Evolutionary conservation across 2,329 filamentous ascomycete species (phyloP), one percentile per base, ranked within the genome.

Genomic region (Thelonectria olida): DNA sequence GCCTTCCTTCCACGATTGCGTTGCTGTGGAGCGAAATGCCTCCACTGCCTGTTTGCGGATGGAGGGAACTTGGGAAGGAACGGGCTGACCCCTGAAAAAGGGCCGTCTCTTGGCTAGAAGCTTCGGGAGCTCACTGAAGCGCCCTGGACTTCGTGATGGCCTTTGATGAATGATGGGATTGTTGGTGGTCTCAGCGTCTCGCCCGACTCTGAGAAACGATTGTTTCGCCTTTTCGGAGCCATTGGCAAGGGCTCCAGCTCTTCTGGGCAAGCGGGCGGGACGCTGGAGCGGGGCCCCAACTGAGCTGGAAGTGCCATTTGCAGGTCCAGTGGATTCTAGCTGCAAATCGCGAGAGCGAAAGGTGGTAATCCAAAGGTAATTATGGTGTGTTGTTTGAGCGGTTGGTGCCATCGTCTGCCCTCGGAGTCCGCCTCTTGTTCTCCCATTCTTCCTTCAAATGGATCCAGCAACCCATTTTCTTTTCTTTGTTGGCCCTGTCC

Each of bases 401-500:
- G 19, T 41, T 41, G 38, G 36, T 39, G 15, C 17, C 15, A n/a
- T 44, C 41, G 17, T 44, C 19, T 23, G 20, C 41, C 36, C n/a
- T n/a, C n/a, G n/a, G n/a, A 17, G 19, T 41, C 41, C 44, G 42
- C 39, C 41, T 39, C 36, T 38, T 39, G 52, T 47, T 23, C 41
- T 13, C 36, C 13, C 19, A 25, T 45, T 23, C 51, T 17, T 54
- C 39, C 5, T 6, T 13, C 17, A n/a, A 6, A 48, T 28, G 44
- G 44, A 48, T 19, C 44, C 45, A n/a, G 15, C 8, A 47, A 9
- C 22, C 13, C 28, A 19, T 34, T 27, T 42, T 56, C 52, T 47
- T 55, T 54, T 19, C 41, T 53, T 52, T 47, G 49, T 53, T 38
- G 42, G 28, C 51, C 50, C 57, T 54, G 57, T 54, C 45, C 52